phyloP scores from a whole-genome alignment of 2,329 filamentous ascomycete species.

The Tricladium varicosporioides region DNA sequence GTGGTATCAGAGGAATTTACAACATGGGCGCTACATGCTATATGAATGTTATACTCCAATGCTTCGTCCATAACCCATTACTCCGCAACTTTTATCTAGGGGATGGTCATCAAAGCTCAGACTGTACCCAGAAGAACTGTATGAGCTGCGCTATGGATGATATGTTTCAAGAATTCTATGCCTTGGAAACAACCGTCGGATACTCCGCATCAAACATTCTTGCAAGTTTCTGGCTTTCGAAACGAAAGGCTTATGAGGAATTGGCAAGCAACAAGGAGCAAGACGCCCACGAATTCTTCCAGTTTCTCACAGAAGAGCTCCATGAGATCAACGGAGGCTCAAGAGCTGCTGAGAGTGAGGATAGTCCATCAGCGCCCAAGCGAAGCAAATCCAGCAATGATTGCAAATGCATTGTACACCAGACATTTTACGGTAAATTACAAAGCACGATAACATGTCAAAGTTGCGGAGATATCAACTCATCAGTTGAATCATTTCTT shows the following conservation, averaged over 20 bases:
- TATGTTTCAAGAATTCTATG: slow-evolving; percentile 71
- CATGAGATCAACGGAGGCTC: slow-evolving; percentile 71
- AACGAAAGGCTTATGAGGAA: slow-evolving; percentile 68
- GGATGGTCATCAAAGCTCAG: slow-evolving; percentile 78
- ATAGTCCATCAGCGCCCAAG: slow-evolving; percentile 24
- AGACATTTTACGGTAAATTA: slow-evolving; percentile 90
- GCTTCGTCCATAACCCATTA: slow-evolving; percentile 88
- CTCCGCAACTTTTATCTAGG: slow-evolving; percentile 89
- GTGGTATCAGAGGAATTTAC: slow-evolving; percentile 86
- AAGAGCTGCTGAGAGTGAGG: slow-evolving; percentile 36
- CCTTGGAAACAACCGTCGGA: slow-evolving; percentile 76
- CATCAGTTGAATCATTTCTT: slow-evolving; percentile 83
- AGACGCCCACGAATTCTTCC: slow-evolving; percentile 96
- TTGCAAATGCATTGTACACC: slow-evolving; percentile 90
- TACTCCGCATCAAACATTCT: slow-evolving; percentile 90
- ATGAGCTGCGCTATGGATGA: slow-evolving; percentile 71
- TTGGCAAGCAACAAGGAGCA: slow-evolving; percentile 91
- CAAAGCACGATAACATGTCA: slow-evolving; percentile 89
- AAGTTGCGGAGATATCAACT: slow-evolving; percentile 78
- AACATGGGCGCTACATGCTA: slow-evolving; percentile 99
- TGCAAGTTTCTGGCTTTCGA: slow-evolving; percentile 85
- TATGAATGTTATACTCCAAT: slow-evolving; percentile 93
- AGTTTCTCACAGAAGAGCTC: slow-evolving; percentile 89
- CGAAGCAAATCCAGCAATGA: slow-evolving; percentile 26
- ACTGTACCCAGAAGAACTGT: slow-evolving; percentile 65